Base-by-base conservation (phyloP, 2,329 filamentous ascomycete species). In the Thelonectria discophora region DNA sequence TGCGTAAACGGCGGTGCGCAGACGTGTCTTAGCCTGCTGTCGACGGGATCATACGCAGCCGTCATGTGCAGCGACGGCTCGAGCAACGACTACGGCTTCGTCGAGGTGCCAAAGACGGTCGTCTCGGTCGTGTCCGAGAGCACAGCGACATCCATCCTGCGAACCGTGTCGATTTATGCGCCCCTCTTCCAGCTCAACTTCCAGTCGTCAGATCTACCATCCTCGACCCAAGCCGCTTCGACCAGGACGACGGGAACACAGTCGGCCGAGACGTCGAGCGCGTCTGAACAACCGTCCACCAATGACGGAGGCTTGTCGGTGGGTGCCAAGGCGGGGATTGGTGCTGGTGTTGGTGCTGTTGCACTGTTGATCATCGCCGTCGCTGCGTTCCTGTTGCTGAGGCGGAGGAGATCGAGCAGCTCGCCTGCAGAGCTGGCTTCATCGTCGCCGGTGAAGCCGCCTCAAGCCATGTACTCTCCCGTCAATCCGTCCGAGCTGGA, bases 151-250 rank as follows among this genome's bases (percentile, higher is more conserved):
- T 37, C 60, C 20, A 42, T 63, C 48, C 47, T 58, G 9, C 17
- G 17, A 12, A 48, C 58, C 7, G 54, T 73, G 13, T 53, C 58
- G 2, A 13, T 76, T 2, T 68, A 51, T 12, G 74, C 73, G 15
- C 73, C 74, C 4, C 61, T 76, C 45, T 69, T 75, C 63, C 75
- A 76, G 63, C 69, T 76, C 51, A 69, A 71, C 43, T 65, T 61
- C 51, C 64, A 69, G 40, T 50, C 65, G 6, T 61, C 60, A 17
- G 73, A 75, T 40, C 15, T 73, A 3, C 48, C 65, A 8, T 43
- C 63, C 3, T 59, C 66, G 3, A 50, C 66, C 9, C 52, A 55
- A 17, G 40, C 65, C 3, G 49, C 62, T 11, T 52, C 61, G 5
- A 51, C 15, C 8, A 27, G 21, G 15, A 27, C 48, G 2, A 21